Percentiles rank a stretch among this genome's conserved stretches.
These are phyloP conservation scores for Escovopsis sp. DNA, from an alignment of 2,329 filamentous ascomycete species.

Conservation along the genomic window DNA sequence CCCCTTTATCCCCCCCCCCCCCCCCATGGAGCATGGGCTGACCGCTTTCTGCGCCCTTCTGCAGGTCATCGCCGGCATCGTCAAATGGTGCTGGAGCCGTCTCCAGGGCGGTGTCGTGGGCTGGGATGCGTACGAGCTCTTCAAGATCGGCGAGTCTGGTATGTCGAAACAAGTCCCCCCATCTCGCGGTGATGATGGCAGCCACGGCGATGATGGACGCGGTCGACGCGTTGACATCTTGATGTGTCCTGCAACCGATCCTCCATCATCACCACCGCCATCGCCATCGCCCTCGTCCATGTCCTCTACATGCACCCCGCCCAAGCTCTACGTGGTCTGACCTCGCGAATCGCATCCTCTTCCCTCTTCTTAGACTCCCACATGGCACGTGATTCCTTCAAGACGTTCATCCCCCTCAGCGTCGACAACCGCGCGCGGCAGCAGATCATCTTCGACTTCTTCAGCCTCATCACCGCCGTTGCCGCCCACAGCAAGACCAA, in stretches of 20 bases:
- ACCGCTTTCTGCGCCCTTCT: constrained; percentile 9
- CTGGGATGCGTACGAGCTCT: constrained; percentile 94
- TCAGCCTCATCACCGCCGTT: constrained; percentile 79
- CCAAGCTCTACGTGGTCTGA: neutral
- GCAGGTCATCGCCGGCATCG: constrained; percentile 79
- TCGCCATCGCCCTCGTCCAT: too few relatives aligned
- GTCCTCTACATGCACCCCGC: too few relatives aligned
- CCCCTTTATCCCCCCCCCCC: too few relatives aligned
- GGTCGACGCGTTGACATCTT: too few relatives aligned
- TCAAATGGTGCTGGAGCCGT: constrained; percentile 98
- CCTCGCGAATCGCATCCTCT: too few relatives aligned
- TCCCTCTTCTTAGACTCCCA: constrained; percentile 64
- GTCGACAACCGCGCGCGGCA: constrained; percentile 75
- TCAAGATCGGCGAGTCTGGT: constrained; percentile 90
- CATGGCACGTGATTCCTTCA: constrained; percentile 83
- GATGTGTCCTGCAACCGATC: too few relatives aligned
- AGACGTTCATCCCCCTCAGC: constrained; percentile 88
- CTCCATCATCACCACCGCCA: too few relatives aligned
- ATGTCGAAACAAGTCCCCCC: too few relatives aligned
- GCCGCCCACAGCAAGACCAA: constrained; percentile 89
- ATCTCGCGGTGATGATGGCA: too few relatives aligned
- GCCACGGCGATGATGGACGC: too few relatives aligned
- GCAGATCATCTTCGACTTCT: constrained; percentile 90
- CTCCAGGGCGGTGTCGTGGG: constrained; percentile 81
- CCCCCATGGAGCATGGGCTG: too few relatives aligned